Conservation (phyloP, 2,329 filamentous ascomycete species). For the Fusarium citri region DNA sequence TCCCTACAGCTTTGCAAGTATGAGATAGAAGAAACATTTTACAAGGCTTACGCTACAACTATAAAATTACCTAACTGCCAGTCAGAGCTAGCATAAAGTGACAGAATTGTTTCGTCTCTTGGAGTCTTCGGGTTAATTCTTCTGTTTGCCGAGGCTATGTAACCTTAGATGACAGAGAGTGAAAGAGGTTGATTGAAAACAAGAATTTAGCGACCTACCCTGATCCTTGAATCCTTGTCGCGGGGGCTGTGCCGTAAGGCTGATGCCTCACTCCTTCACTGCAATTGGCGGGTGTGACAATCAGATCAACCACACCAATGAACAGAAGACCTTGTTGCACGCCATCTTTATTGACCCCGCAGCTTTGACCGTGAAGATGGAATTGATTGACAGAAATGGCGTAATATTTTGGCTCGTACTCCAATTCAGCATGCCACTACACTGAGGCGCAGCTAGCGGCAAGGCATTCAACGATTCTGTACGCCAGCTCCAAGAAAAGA, state of each 20-base stretch:
- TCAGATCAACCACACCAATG: background rate
- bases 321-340: background rate
- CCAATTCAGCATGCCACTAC: background rate
- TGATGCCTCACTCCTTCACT: background rate
- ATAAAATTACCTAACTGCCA: too few species aligned
- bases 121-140: too few species aligned
- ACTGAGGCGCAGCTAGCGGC: background rate
- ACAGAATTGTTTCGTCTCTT: too few species aligned
- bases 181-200: background rate
- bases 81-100: too few species aligned
- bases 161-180: background rate
- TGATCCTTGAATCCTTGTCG: background rate
- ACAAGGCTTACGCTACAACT: too few species aligned
- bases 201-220: background rate
- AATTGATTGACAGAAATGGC: background rate
- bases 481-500: background rate
- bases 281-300: background rate
- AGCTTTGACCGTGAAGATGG: background rate
- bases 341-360: background rate
- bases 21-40: too few species aligned
- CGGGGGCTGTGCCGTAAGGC: background rate
- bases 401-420: background rate
- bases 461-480: background rate
- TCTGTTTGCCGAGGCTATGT: too few species aligned
- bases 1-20: too few species aligned